These are phyloP conservation scores for Kwoniella sp. DNA, from an alignment of 768 basidiomycete species.

Conservation along the genomic window DNA sequence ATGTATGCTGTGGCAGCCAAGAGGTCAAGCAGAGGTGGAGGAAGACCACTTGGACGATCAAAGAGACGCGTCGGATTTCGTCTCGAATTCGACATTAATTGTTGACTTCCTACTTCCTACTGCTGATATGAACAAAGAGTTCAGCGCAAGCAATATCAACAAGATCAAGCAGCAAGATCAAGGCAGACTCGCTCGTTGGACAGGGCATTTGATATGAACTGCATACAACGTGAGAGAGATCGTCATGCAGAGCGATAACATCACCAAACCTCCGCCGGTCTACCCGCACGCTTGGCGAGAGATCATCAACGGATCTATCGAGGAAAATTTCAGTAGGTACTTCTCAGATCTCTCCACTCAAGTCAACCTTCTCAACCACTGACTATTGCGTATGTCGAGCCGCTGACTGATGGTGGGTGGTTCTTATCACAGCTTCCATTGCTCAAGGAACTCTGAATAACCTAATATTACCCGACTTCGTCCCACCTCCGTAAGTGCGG, in stretches of 20 bases:
- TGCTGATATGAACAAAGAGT: no score
- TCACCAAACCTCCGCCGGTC: not conserved
- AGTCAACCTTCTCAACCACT: no score
- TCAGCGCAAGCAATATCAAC: no score
- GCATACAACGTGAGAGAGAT: no score
- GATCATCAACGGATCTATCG: constrained; percentile 27
- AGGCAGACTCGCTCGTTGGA: no score
- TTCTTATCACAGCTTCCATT: constrained; percentile 24
- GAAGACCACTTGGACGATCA: not conserved
- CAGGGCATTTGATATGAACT: no score
- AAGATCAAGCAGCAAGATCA: no score
- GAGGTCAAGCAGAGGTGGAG: constrained; percentile 1
- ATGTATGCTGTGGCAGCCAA: no score
- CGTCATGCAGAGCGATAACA: not conserved
- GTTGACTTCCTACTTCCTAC: no score
- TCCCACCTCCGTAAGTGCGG: constrained; percentile 26
- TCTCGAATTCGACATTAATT: not conserved
- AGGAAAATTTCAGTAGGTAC: constrained; percentile 31
- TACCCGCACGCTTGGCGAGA: constrained; percentile 27
- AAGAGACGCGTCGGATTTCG: not conserved
- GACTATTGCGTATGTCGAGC: no score
- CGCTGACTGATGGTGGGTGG: no score
- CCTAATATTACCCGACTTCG: constrained; percentile 14
- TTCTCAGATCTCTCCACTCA: no score
- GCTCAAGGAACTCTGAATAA: constrained; percentile 19